Conservation (phyloP, 2,329 filamentous ascomycete genomes). For the Alternaria longipes region DNA sequence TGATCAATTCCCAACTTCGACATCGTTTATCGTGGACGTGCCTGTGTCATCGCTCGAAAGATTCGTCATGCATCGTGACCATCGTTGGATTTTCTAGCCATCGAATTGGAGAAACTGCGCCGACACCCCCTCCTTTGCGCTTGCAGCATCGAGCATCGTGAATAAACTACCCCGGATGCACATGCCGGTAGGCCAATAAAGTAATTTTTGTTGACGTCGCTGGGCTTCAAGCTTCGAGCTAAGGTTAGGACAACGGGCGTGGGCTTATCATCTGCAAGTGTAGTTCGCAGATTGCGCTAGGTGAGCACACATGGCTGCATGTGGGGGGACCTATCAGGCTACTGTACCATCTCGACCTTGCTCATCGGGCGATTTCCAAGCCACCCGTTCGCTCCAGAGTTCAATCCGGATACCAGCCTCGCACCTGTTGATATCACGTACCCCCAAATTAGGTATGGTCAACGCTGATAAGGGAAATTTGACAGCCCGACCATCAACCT, state of each 20-base stretch:
- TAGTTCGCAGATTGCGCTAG: conserved; percentile 3
- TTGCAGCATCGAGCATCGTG: conserved; percentile 5
- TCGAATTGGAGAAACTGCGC: conserved; percentile 1
- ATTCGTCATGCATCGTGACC: conserved; percentile 9
- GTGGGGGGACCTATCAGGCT: conserved; percentile 7
- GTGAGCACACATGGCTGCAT: conserved; percentile 6
- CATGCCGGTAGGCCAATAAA: conserved; percentile 6
- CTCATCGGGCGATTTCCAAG: conserved; percentile 11
- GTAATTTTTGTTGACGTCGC: conserved; percentile 6
- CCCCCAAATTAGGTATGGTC: neutral
- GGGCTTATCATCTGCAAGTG: conserved; percentile 1
- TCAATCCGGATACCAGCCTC: neutral
- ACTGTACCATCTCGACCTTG: neutral
- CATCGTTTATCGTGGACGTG: neutral
- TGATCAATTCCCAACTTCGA: neutral
- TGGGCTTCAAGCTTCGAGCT: conserved; percentile 3
- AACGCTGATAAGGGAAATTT: conserved; percentile 4
- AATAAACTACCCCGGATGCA: conserved; percentile 3
- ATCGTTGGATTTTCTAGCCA: neutral
- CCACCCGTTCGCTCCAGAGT: conserved; percentile 1
- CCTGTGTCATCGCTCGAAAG: conserved; percentile 1
- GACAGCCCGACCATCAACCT: conserved; percentile 6
- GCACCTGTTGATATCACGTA: neutral
- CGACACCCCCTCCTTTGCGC: neutral
- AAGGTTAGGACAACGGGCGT: conserved; percentile 3